Percentiles rank a stretch among this genome's conserved stretches.
Evolutionary conservation across 164 flowering plant genomes (phyloP).

Genomic region (Umbellularia californica): DNA sequence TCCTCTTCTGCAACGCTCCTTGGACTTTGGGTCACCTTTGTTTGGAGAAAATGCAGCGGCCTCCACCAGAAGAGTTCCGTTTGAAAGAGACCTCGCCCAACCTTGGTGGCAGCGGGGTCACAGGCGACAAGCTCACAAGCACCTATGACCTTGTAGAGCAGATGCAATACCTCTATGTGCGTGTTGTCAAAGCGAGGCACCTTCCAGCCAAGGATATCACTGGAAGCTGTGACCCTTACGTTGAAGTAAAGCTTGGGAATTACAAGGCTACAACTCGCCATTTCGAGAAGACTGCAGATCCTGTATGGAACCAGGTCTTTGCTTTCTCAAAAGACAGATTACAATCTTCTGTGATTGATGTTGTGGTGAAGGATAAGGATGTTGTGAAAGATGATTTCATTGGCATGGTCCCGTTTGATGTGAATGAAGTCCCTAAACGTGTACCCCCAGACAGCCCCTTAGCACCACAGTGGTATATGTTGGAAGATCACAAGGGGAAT

Average conservation of each 20-base stretch:
- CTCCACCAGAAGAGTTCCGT: conserved; percentile 3
- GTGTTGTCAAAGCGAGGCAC: conserved; percentile 87
- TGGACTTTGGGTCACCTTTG: not conserved
- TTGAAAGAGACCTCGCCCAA: conserved; percentile 4
- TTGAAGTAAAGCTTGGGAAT: conserved; percentile 84
- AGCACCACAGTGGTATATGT: conserved; percentile 90
- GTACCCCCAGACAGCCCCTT: conserved; percentile 95
- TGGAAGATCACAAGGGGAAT: conserved; percentile 71
- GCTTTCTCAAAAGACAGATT: conserved; percentile 75
- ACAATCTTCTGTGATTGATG: conserved; percentile 78
- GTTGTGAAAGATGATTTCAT: conserved; percentile 79
- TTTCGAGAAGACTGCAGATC: conserved; percentile 66
- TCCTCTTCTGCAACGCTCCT: not conserved
- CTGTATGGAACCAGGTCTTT: conserved; percentile 85
- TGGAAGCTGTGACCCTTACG: conserved; percentile 88
- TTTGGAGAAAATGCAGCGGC: not conserved
- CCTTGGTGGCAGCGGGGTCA: conserved; percentile 3
- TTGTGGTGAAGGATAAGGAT: conserved; percentile 82
- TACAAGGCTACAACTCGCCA: conserved; percentile 80
- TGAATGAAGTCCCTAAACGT: conserved; percentile 74
- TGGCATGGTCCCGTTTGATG: conserved; percentile 71
- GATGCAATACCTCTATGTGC: conserved; percentile 79
- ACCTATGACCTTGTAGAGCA: conserved; percentile 90
- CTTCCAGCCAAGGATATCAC: conserved; percentile 82
- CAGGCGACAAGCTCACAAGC: conserved; percentile 51